Evolutionary conservation across 1,284 basidiomycete species (phyloP), one percentile per base, ranked within the genome.

Genomic region (Ustilago shanxiensis): DNA sequence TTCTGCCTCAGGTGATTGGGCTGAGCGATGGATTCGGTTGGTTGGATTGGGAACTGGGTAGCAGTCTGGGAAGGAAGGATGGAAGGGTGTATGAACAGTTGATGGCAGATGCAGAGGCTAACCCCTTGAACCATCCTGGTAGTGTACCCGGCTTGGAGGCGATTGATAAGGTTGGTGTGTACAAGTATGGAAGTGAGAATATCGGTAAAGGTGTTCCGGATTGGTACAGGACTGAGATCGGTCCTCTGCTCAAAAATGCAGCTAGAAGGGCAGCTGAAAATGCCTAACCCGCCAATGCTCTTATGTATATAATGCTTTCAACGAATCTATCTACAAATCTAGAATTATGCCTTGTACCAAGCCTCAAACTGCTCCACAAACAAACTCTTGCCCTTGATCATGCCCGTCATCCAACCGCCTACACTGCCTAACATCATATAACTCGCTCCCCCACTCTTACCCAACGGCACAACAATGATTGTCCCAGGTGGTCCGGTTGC

Each of bases 21-120:
- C 86, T 94, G 39, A 90, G 89, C 16, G 93, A 94, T 81, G 90
- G 91, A 1, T 93, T 93, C 81, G 91, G 90, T 0, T 92, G 92
- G 83, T 88, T 90, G 0, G 92, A 94, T 79, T 93, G 91, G 91
- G 90, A 93, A 60, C 87, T 93, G 8, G 89, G 49, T 22, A 64
- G 66, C 89, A 91, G 85, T 89, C 90, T 10, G 84, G 90, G 92
- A 3, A 89, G 91, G 13, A 88, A 89, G 61, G 89, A 91, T 79
- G 92, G 92, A 0, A 88, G 88, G 13, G 91, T 91, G 14, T 93
- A 93, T 71, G 89, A 93, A 63, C 88, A 89, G 29, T 82, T 93
- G 13, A 92, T 91, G 91, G 87, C 89, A 28, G 87, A 89, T n/a
- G 91, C 88, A 1, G 89, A 91, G 82, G 83, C 82, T 2, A 91